These are phyloP conservation scores for Calocybe indica DNA, from an alignment of 768 basidiomycete genomes.

Conservation along the genomic window DNA sequence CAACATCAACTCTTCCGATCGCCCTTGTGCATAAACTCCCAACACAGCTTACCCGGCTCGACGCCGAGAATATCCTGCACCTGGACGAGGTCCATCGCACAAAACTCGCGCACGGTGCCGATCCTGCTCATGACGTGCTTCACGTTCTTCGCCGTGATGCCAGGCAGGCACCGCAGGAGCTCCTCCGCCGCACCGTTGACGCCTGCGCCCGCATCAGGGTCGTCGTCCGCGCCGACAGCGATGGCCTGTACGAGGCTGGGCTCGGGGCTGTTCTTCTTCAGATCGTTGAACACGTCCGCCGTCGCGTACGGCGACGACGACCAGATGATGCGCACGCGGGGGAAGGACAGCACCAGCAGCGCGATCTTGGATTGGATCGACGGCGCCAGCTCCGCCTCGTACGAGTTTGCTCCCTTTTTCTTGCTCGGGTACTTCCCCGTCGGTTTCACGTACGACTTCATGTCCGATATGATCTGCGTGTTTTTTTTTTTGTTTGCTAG, in stretches of 20 bases:
- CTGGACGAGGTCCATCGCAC: constrained; percentile 50
- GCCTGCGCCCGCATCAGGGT: constrained; percentile 57
- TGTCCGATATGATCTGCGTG: constrained; percentile 51
- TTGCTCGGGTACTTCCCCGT: constrained; percentile 50
- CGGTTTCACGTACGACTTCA: constrained; percentile 63
- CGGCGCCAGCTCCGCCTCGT: constrained; percentile 27
- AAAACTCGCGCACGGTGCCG: constrained; percentile 70
- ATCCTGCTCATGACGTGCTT: constrained; percentile 81
- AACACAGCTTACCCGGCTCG: constrained; percentile 76
- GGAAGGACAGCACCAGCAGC: constrained; percentile 84
- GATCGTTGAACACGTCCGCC: constrained; percentile 86
- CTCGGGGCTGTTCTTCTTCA: constrained; percentile 75
- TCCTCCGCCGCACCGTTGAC: constrained; percentile 78
- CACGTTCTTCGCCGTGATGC: constrained; percentile 78
- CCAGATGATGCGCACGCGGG: constrained; percentile 93
- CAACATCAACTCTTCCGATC: constrained; percentile 21
- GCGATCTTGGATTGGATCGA: constrained; percentile 90
- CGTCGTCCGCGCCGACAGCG: constrained; percentile 75
- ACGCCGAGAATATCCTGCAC: constrained; percentile 74
- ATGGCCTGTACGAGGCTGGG: constrained; percentile 78
- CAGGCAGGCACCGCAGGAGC: constrained; percentile 75
- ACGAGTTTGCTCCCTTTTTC: constrained; percentile 22
- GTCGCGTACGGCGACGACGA: constrained; percentile 93
- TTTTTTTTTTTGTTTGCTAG: neutral
- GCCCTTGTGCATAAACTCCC: constrained; percentile 76